These are phyloP conservation scores for Vitis hybrid DNA, from an alignment of 177 flowering plant species.

Conservation along the genomic window DNA sequence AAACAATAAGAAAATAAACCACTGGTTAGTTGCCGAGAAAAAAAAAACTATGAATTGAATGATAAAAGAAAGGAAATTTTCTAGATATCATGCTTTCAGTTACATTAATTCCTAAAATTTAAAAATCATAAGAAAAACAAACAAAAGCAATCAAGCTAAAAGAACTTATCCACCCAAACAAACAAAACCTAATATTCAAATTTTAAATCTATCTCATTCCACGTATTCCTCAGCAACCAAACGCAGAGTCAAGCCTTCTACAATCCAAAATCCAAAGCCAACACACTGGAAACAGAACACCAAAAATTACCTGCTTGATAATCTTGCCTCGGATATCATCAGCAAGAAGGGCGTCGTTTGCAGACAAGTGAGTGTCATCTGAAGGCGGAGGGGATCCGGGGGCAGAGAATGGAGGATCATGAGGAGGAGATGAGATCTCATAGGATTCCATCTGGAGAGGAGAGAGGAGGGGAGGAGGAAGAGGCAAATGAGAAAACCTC, in stretches of 20 bases:
- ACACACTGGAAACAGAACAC: background rate
- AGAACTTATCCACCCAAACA: too few relatives aligned
- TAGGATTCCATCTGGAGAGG: conserved; percentile 28
- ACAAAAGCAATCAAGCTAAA: too few relatives aligned
- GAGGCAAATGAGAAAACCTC: background rate
- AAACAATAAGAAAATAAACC: too few relatives aligned
- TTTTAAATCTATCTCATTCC: background rate
- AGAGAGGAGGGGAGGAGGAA: conserved; percentile 11
- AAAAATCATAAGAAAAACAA: too few relatives aligned
- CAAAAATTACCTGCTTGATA: conserved; percentile 41
- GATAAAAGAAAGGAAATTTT: too few relatives aligned
- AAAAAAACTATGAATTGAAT: too few relatives aligned
- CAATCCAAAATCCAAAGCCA: too few relatives aligned
- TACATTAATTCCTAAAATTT: too few relatives aligned
- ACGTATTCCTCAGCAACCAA: background rate
- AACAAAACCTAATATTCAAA: background rate
- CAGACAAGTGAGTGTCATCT: conserved; percentile 20
- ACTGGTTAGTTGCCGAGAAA: too few relatives aligned
- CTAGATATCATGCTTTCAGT: too few relatives aligned
- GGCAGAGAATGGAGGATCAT: background rate
- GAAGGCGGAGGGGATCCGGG: conserved; percentile 6
- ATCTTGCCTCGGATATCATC: conserved; percentile 50
- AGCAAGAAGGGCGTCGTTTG: conserved; percentile 12
- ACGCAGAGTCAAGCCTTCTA: background rate
- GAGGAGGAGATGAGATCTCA: conserved; percentile 13